Conservation (phyloP, 2,329 filamentous ascomycete genomes). For the Orbilia oligospora region DNA sequence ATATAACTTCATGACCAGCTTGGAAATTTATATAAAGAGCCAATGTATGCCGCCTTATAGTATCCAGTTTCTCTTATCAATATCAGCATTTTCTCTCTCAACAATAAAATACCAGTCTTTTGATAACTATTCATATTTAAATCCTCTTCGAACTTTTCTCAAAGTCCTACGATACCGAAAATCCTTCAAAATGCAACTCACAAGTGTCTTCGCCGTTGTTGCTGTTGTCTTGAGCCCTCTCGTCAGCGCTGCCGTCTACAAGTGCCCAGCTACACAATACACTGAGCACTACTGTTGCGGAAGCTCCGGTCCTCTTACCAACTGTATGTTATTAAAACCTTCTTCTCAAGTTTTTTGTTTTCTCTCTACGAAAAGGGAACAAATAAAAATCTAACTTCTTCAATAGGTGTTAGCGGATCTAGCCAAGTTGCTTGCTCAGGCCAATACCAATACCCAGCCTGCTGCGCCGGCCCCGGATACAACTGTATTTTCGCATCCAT, state of each 20-base stretch:
- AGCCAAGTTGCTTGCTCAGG: not conserved
- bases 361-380: too few relatives aligned
- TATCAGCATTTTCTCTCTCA: not conserved
- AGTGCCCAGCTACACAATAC: slow-evolving; percentile 25
- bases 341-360: not conserved
- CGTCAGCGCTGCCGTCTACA: slow-evolving; percentile 41
- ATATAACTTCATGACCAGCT: not conserved
- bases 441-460: slow-evolving; percentile 32
- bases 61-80: not conserved
- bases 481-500: slow-evolving; percentile 45
- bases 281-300: slow-evolving; percentile 45
- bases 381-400: not conserved
- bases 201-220: slow-evolving; percentile 27
- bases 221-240: slow-evolving; percentile 11
- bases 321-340: slow-evolving; percentile 31
- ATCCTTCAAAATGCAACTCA: slow-evolving; percentile 33
- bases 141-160: not conserved
- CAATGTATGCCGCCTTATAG: not conserved
- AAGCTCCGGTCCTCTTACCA: slow-evolving; percentile 37
- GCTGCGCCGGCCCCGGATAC: slow-evolving; percentile 47
- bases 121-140: not conserved
- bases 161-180: not conserved
- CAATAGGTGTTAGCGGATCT: slow-evolving; percentile 14
- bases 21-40: slow-evolving; percentile 4
- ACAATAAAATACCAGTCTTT: not conserved